Conservation (phyloP, 768 basidiomycete species). For the Amanita inopinata region DNA sequence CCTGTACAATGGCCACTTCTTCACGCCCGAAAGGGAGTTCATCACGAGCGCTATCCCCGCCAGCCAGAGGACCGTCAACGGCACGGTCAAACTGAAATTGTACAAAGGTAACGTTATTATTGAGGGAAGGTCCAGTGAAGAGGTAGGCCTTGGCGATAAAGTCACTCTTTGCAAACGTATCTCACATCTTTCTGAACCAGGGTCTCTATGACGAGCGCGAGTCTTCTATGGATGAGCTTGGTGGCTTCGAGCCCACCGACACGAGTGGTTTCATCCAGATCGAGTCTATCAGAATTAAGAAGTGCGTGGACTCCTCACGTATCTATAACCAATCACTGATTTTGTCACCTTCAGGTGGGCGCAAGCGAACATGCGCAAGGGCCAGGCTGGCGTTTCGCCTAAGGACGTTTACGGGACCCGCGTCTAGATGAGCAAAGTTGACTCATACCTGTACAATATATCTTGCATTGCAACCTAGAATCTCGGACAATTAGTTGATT, state of each 20-base stretch:
- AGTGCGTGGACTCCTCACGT: slow-evolving; percentile 39
- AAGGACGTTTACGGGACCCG: slow-evolving; percentile 75
- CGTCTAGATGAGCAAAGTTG: slow-evolving; percentile 26
- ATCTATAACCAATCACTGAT: slow-evolving; percentile 7
- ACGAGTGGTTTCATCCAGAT: slow-evolving; percentile 96
- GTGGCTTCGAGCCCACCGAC: slow-evolving; percentile 94
- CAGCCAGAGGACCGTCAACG: slow-evolving; percentile 95
- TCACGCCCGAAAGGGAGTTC: slow-evolving; percentile 98
- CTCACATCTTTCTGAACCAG: slow-evolving; percentile 22
- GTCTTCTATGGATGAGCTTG: slow-evolving; percentile 98
- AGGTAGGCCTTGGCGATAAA: slow-evolving; percentile 42
- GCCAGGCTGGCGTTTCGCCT: slow-evolving; percentile 67
- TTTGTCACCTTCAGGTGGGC: slow-evolving; percentile 53
- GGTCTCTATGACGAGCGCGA: slow-evolving; percentile 92
- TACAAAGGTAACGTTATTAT: slow-evolving; percentile 96
- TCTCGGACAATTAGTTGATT: too few species aligned
- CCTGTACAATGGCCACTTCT: slow-evolving; percentile 98
- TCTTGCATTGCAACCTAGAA: too few species aligned
- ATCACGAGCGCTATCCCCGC: slow-evolving; percentile 84
- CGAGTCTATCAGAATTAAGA: slow-evolving; percentile 96
- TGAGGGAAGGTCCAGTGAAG: slow-evolving; percentile 83
- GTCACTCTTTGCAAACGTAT: neutral
- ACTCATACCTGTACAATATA: neutral
- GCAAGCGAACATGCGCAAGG: slow-evolving; percentile 76
- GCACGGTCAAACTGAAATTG: slow-evolving; percentile 79